A percentile compares a stretch with the other conserved stretches of the same genome.
phyloP scores from a whole-genome alignment of 352 stramenopile species.

The Globisporangium cystogenes region DNA sequence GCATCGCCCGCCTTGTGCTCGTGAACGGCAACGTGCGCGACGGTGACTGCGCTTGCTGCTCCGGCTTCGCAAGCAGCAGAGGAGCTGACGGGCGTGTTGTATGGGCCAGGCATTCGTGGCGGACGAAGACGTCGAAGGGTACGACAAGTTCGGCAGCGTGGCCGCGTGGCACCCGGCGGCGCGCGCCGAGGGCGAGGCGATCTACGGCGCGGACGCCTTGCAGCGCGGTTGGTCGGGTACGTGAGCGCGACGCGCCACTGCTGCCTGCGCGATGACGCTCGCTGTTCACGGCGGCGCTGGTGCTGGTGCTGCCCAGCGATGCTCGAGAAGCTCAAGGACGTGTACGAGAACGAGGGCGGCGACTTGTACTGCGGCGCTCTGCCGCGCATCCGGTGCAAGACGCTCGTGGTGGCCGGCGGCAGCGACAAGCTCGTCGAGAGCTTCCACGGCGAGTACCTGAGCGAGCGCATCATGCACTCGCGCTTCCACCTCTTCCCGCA shows the following conservation, averaged over 20 bases:
- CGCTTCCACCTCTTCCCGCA: constrained; percentile 46
- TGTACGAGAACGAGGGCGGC: constrained; percentile 46
- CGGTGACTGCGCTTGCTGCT: background rate
- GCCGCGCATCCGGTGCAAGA: constrained; percentile 79
- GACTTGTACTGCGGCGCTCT: constrained; percentile 69
- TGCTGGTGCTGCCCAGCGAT: constrained; percentile 38
- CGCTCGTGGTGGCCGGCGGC: constrained; percentile 59
- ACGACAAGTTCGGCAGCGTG: constrained; percentile 42
- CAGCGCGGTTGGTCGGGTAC: constrained; percentile 49
- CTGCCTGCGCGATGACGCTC: too few relatives aligned
- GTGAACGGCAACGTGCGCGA: constrained; percentile 71
- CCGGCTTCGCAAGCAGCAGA: too few relatives aligned
- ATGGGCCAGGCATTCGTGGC: constrained; percentile 60
- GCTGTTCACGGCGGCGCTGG: background rate
- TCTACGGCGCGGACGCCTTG: constrained; percentile 46
- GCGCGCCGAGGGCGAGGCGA: constrained; percentile 37
- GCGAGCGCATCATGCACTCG: constrained; percentile 84
- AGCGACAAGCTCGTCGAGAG: constrained; percentile 57
- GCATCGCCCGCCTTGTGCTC: constrained; percentile 64
- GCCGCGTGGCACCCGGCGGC: constrained; percentile 44
- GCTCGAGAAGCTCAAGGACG: constrained; percentile 34
- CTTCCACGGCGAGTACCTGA: constrained; percentile 80
- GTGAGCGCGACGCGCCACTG: too few relatives aligned
- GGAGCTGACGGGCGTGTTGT: too few relatives aligned
- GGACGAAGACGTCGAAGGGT: constrained; percentile 62